phyloP scores from a whole-genome alignment of 805 yeast genomes.

The Naumovozyma baii region DNA sequence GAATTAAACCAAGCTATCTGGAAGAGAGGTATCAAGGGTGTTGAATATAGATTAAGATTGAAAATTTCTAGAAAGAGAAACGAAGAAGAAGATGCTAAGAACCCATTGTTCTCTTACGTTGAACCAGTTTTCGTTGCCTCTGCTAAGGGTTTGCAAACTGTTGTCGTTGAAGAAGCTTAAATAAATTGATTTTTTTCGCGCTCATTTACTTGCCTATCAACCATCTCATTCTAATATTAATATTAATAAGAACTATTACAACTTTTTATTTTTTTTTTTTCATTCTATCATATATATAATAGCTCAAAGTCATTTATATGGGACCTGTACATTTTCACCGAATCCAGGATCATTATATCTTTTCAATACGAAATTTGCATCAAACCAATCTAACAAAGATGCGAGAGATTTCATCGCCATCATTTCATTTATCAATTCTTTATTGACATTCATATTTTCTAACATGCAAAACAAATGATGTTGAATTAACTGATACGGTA shows the following conservation, averaged over 20 bases:
- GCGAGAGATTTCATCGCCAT: slow-evolving; percentile 50
- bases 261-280: no score
- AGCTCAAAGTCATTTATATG: slow-evolving; percentile 21
- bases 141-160: slow-evolving; percentile 96
- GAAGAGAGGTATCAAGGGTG: slow-evolving; percentile 99
- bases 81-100: slow-evolving; percentile 99
- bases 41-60: slow-evolving; percentile 94
- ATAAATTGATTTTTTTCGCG: neutral
- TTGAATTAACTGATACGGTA: slow-evolving; percentile 75
- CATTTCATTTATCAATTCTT: slow-evolving; percentile 45
- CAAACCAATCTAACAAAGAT: slow-evolving; percentile 78
- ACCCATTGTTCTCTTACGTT: slow-evolving; percentile 94
- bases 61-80: slow-evolving; percentile 99
- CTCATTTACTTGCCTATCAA: no score
- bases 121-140: slow-evolving; percentile 94
- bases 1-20: slow-evolving; percentile 96
- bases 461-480: slow-evolving; percentile 89
- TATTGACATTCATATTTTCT: slow-evolving; percentile 40
- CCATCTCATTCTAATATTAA: no score
- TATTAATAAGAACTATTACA: no score
- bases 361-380: slow-evolving; percentile 51
- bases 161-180: slow-evolving; percentile 73
- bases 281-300: neutral
- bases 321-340: slow-evolving; percentile 44
- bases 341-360: slow-evolving; percentile 63